Evolutionary conservation across 441 rosid species (phyloP).

Genomic region (Cnidoscolus chayamansa): DNA sequence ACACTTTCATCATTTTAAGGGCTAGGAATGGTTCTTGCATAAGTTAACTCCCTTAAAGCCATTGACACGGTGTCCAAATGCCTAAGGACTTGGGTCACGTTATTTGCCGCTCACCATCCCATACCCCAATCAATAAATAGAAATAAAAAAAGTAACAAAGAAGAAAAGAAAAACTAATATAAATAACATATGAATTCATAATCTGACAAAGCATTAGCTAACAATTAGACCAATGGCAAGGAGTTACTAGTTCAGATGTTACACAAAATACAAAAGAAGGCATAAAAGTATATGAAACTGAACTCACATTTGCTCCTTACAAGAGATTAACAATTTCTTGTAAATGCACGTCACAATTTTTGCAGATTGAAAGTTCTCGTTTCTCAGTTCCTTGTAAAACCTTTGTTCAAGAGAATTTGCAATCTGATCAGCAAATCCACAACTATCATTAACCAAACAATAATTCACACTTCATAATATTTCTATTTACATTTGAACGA

Average conservation of each 20-base stretch:
- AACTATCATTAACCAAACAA: slow-evolving; percentile 24
- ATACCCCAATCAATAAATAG: not conserved
- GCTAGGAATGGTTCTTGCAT: not conserved
- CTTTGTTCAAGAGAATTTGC: slow-evolving; percentile 80
- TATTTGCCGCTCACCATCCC: not conserved
- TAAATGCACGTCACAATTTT: slow-evolving; percentile 85
- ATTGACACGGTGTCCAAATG: not conserved
- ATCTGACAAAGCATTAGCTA: not conserved
- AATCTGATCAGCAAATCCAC: slow-evolving; percentile 55
- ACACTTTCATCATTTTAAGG: not conserved
- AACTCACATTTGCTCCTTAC: slow-evolving; percentile 96
- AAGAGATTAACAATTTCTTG: slow-evolving; percentile 67
- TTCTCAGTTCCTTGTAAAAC: slow-evolving; percentile 94
- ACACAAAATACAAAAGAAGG: not conserved
- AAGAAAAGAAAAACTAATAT: not conserved
- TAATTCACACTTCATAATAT: not conserved
- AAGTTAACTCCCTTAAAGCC: not conserved
- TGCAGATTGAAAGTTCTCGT: slow-evolving; percentile 72
- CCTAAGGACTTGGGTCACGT: not conserved
- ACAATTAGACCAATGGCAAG: not conserved
- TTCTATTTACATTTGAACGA: not conserved
- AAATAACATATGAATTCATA: not conserved
- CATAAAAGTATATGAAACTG: slow-evolving; percentile 5
- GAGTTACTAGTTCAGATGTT: not conserved
- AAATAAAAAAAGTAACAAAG: not conserved